phyloP scores from a whole-genome alignment of 2,329 filamentous ascomycete genomes.

The Paraconiothyrium brasiliense region DNA sequence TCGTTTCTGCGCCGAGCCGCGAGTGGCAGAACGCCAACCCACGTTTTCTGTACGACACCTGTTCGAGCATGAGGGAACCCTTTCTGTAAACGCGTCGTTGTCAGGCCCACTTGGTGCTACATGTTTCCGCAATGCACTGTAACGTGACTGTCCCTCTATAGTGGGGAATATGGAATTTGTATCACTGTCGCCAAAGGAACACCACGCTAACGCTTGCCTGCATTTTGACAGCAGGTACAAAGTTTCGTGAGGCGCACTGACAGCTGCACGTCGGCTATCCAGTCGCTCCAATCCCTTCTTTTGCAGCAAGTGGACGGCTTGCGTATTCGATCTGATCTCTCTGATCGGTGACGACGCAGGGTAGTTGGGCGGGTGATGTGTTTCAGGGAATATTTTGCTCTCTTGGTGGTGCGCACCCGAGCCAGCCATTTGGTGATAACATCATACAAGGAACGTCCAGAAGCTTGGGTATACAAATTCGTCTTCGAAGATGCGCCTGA shows the following conservation, averaged over 20 bases:
- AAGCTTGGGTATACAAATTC: conserved; percentile 99
- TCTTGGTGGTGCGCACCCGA: conserved; percentile 16
- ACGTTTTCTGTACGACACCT: conserved; percentile 40
- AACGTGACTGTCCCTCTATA: conserved; percentile 37
- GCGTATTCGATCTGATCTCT: conserved; percentile 19
- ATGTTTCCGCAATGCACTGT: conserved; percentile 43
- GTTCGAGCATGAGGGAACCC: conserved; percentile 29
- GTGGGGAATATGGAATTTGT: conserved; percentile 35
- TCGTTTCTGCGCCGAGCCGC: conserved; percentile 39
- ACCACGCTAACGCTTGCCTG: conserved; percentile 36
- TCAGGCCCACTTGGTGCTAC: conserved; percentile 30
- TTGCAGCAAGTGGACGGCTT: conserved; percentile 25
- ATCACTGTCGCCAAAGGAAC: conserved; percentile 31
- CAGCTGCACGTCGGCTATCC: conserved; percentile 33
- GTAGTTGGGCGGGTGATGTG: conserved; percentile 18
- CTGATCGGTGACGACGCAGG: conserved; percentile 22
- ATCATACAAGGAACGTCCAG: conserved; percentile 91
- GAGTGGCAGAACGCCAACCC: conserved; percentile 36
- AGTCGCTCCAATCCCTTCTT: conserved; percentile 24
- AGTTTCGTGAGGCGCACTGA: conserved; percentile 28
- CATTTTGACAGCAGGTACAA: conserved; percentile 41
- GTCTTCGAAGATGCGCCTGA: conserved; percentile 96
- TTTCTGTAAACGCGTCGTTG: conserved; percentile 29
- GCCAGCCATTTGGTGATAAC: conserved; percentile 7
- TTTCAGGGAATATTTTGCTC: conserved; percentile 21